Conservation (phyloP, 192 early-diverging fungal species). For the Backusella morwellensis region DNA sequence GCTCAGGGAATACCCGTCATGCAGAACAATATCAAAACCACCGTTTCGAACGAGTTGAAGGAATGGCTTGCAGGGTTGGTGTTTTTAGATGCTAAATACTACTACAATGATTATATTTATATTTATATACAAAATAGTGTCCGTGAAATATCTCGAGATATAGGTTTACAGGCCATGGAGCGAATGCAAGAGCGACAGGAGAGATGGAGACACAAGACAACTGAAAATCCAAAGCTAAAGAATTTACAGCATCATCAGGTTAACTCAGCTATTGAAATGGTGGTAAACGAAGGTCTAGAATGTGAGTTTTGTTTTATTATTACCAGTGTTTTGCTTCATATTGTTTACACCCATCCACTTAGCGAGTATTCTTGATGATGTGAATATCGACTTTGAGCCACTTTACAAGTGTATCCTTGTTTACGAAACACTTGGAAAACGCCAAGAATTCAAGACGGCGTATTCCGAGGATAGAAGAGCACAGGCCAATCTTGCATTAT, state of each 20-base stretch:
- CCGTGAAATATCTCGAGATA: conserved; percentile 74
- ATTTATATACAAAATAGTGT: conserved; percentile 46
- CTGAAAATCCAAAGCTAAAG: conserved; percentile 44
- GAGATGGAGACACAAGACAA: conserved; percentile 47
- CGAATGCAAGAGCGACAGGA: conserved; percentile 72
- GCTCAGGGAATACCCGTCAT: conserved; percentile 87
- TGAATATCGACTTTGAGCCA: conserved; percentile 89
- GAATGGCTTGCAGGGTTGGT: conserved; percentile 86
- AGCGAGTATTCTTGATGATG: conserved; percentile 65
- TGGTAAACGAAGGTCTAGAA: conserved; percentile 82
- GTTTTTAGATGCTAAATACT: neutral
- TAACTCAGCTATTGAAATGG: conserved; percentile 78
- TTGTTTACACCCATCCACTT: neutral
- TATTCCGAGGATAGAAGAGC: conserved; percentile 91
- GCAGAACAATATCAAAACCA: conserved; percentile 82
- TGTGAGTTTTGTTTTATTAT: conserved; percentile 33
- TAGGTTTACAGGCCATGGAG: conserved; percentile 84
- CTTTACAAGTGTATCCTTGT: conserved; percentile 97
- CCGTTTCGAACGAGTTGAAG: conserved; percentile 84
- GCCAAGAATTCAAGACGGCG: conserved; percentile 77
- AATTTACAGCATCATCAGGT: conserved; percentile 55
- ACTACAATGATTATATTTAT: neutral
- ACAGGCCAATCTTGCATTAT: conserved; percentile 86
- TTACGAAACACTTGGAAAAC: conserved; percentile 88
- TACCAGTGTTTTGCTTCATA: neutral